These are phyloP conservation scores for Tubosaeta sp. DNA, from an alignment of 768 basidiomycete species.

Conservation along the genomic window DNA sequence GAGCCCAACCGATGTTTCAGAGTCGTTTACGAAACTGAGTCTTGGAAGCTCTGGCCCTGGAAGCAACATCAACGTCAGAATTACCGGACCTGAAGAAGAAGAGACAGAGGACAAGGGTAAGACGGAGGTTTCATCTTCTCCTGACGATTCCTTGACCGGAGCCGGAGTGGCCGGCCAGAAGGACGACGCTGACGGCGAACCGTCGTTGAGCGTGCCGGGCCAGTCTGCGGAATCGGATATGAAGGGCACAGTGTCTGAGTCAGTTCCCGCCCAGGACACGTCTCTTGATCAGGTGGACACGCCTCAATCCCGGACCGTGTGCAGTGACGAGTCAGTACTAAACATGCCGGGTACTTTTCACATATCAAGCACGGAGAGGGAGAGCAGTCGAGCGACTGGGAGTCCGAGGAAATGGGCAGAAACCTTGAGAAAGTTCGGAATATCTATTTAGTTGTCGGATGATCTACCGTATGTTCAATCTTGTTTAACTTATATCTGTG, in stretches of 20 bases:
- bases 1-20: constrained; percentile 17
- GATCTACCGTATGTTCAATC: not conserved
- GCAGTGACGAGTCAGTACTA: constrained; percentile 31
- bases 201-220: constrained; percentile 2
- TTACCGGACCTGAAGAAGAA: constrained; percentile 30
- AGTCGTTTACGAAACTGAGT: constrained; percentile 25
- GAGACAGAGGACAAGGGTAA: constrained; percentile 22
- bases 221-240: constrained; percentile 4
- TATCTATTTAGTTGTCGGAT: constrained; percentile 17
- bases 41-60: constrained; percentile 33
- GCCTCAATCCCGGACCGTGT: constrained; percentile 1
- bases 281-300: constrained; percentile 2
- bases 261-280: not conserved
- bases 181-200: not conserved
- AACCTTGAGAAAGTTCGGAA: constrained; percentile 21
- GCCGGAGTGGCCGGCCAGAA: constrained; percentile 13
- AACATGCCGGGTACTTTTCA: constrained; percentile 55
- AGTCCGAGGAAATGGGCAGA: constrained; percentile 18
- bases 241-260: not conserved
- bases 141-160: constrained; percentile 19
- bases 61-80: constrained; percentile 39
- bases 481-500: not conserved
- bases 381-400: not conserved
- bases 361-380: constrained; percentile 11
- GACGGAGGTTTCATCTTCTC: constrained; percentile 17